Conservation (phyloP, 257 asterid genomes). For the Anisodus acutangulus region DNA sequence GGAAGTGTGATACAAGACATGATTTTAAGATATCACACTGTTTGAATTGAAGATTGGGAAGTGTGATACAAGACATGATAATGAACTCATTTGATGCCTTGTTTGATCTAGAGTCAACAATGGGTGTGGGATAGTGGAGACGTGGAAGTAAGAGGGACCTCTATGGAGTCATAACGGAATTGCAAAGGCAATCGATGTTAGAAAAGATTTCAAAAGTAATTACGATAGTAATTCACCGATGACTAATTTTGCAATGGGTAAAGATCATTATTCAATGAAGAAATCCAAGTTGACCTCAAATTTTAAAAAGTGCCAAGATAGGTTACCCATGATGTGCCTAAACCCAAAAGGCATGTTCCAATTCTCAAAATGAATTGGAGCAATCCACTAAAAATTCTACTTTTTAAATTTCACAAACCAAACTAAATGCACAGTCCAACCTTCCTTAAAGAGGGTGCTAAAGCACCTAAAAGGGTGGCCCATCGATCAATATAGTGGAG, state of each 20-base stretch:
- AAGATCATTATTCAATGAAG: not conserved
- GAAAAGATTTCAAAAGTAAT: not conserved
- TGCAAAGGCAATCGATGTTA: not conserved
- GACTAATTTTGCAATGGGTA: not conserved
- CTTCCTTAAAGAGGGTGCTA: not conserved
- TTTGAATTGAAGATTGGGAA: no score
- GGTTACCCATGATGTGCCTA: not conserved
- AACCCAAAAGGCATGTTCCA: no score
- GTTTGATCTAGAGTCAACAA: not conserved
- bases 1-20: no score
- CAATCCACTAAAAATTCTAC: not conserved
- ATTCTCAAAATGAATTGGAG: not conserved
- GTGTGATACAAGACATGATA: no score
- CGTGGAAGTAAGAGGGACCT: not conserved
- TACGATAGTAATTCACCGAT: no score
- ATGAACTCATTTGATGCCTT: no score
- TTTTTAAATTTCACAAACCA: no score
- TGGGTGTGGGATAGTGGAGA: not conserved
- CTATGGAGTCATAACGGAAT: not conserved
- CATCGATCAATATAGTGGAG: no score
- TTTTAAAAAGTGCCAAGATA: not conserved
- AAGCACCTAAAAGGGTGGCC: not conserved
- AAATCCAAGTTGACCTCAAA: not conserved
- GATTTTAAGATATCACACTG: not conserved
- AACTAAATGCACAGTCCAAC: not conserved